Evolutionary conservation across 1,284 basidiomycete genomes (phyloP).

Genomic region (Malassezia equina): DNA sequence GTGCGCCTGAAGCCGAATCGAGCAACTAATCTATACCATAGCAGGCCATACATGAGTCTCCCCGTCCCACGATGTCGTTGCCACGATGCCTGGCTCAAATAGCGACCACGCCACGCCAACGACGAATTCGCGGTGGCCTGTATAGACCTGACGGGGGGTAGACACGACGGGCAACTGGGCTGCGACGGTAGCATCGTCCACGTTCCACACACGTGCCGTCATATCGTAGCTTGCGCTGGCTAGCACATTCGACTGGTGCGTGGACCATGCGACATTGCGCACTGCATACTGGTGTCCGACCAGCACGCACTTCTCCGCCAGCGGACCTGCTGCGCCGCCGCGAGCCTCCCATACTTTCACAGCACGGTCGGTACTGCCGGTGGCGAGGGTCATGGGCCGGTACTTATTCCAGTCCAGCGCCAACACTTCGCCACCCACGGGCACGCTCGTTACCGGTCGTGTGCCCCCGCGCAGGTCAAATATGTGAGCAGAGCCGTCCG

Average conservation of each 20-base stretch:
- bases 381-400: constrained; percentile 65
- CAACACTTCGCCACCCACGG: constrained; percentile 51
- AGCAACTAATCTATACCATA: constrained; percentile 1
- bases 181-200: constrained; percentile 22
- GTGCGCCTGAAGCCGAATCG: background rate
- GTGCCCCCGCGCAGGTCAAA: constrained; percentile 29
- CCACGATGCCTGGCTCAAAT: constrained; percentile 72
- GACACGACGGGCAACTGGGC: constrained; percentile 7
- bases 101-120: constrained; percentile 73
- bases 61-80: constrained; percentile 82
- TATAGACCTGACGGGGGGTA: constrained; percentile 59
- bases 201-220: constrained; percentile 71
- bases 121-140: constrained; percentile 87
- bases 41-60: constrained; percentile 60
- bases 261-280: constrained; percentile 50
- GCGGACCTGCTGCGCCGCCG: background rate
- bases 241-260: constrained; percentile 64
- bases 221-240: constrained; percentile 88
- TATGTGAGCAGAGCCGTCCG: constrained; percentile 53
- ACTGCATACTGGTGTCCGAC: constrained; percentile 52
- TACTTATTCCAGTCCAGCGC: constrained; percentile 90
- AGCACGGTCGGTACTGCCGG: constrained; percentile 67
- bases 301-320: constrained; percentile 24
- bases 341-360: constrained; percentile 68
- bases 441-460: constrained; percentile 17